Base-by-base conservation (phyloP, 2,329 filamentous ascomycete genomes). In the Trichoderma endophyticum region DNA sequence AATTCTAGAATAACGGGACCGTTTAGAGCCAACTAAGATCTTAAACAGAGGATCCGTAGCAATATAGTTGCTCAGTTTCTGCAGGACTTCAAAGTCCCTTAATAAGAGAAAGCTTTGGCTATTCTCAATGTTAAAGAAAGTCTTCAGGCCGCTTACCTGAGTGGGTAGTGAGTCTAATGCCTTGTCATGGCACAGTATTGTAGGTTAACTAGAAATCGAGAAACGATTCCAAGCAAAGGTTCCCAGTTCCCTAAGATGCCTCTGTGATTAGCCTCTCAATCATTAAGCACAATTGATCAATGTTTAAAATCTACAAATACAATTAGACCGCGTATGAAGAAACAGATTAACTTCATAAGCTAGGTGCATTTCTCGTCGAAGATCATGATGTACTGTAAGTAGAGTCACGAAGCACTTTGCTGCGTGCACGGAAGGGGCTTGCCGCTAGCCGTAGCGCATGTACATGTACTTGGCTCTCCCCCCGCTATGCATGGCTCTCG, bases 151-250 rank as follows among this genome's bases (percentile, higher is more conserved):
- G 15, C 36, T 18, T 18, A 43, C 15, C 36, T n/a, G 36, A n/a
- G 7, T 43, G 3, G 7, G 15, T 3, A 43, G 15, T 9, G 36
- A 43, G 36, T 43, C 18, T 7, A 7, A 43, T 43, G 36, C 7
- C 3, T 9, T 18, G 2, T 1, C 15, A 3, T 43, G 15, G 3
- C 15, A 18, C 1, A 18, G 3, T 7, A 3, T 18, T 43, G 1
- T n/a, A 43, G 39, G 39, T n/a, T 43, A 43, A 43, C 39, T 43
- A n/a, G 15, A n/a, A 43, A 43, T 43, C 18, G 39, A 7, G 39
- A 43, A n/a, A 43, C 0, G 39, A 43, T n/a, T n/a, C 39, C 15
- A 15, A 39, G 36, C 32, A 12, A 32, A 32, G 32, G 32, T 4
- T 32, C 30, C 30, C 8, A 32, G 14, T 39, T 18, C 6, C 36